These are phyloP conservation scores for Cryptococcus jaspeensis DNA, from an alignment of 1,284 basidiomycete genomes.

Conservation along the genomic window DNA sequence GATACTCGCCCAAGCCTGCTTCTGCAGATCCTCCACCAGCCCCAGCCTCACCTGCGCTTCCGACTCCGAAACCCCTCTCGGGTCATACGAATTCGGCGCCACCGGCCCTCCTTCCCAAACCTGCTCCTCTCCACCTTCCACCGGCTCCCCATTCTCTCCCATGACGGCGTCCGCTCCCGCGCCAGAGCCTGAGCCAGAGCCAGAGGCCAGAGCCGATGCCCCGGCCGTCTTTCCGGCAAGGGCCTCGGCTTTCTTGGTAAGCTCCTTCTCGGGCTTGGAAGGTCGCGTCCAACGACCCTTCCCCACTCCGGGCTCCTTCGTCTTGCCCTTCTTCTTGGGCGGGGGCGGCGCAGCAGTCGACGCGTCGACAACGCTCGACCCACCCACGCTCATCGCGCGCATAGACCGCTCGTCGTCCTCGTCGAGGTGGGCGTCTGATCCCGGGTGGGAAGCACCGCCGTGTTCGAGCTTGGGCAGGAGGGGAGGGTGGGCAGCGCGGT, in stretches of 20 bases:
- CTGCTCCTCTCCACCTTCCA: background rate
- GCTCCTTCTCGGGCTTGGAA: slow-evolving; percentile 26
- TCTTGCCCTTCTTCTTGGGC: slow-evolving; percentile 23
- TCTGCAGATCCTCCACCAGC: slow-evolving; percentile 73
- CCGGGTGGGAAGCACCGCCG: too few relatives aligned
- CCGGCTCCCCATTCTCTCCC: background rate
- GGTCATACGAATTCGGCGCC: slow-evolving; percentile 36
- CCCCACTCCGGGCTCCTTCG: slow-evolving; percentile 40
- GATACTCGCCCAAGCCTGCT: slow-evolving; percentile 82
- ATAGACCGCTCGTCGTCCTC: slow-evolving; percentile 9
- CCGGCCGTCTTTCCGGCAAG: background rate
- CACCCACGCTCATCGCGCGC: slow-evolving; percentile 11
- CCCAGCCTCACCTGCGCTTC: slow-evolving; percentile 39
- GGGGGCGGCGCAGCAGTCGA: background rate
- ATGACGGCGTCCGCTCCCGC: background rate
- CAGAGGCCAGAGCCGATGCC: background rate
- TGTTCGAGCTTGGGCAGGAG: too few relatives aligned
- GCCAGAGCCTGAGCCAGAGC: too few relatives aligned
- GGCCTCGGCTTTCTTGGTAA: slow-evolving; percentile 24
- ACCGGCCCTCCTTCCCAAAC: background rate
- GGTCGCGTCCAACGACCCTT: slow-evolving; percentile 43
- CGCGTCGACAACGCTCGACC: slow-evolving; percentile 10
- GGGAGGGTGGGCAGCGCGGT: slow-evolving; percentile 4
- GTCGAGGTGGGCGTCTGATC: slow-evolving; percentile 6
- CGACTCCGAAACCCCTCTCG: slow-evolving; percentile 37